Evolutionary conservation across 179 eudicot genomes (phyloP), one percentile per base, ranked within the genome.

Genomic region (Silene vulgaris): DNA sequence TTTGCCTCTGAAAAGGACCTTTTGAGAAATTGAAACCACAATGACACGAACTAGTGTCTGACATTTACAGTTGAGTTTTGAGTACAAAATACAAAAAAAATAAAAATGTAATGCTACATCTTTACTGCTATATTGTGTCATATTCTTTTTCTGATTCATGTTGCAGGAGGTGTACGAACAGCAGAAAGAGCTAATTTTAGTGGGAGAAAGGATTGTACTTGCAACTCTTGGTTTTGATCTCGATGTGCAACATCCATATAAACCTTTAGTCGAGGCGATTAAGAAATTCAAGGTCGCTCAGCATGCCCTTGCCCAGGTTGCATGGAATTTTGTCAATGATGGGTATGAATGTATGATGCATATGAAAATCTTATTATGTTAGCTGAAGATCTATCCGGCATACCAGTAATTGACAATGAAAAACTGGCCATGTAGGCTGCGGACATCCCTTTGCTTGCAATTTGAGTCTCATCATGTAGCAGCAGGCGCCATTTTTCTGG

Each of bases 281-380:
- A 90, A 92, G 82, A 95, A 86, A 83, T 92, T 95, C 78, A 88
- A 88, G 77, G 97, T 92, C 80, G 96, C 97, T 69, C 94, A 94
- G 81, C 88, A 90, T 84, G 92, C 97, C 70, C 97, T 92, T 75
- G 97, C 97, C 77, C 95, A 90, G 84, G 99, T 95, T 85, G 99
- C 97, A 20, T 95, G 99, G 99, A 95, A 92, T 78, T 95, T 95
- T 86, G 97, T 95, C 71, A 95, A 95, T 82, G 99, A 95, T 89
- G 97, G 97, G 99, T 95, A 92, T 81, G 93, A 74, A 96, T 97
- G 99, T 95, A 92, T 81, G 93, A 74, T 83, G 81, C 76, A 69
- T 81, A 71, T 83, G 66, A 76, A 80, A 68, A 79, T 78, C 65
- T 74, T 72, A 59, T 66, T 20, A 57, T 76, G 50, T 86, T 80